These are phyloP conservation scores for Endoconidiophora laricicola DNA, from an alignment of 2,329 filamentous ascomycete genomes.

Conservation along the genomic window DNA sequence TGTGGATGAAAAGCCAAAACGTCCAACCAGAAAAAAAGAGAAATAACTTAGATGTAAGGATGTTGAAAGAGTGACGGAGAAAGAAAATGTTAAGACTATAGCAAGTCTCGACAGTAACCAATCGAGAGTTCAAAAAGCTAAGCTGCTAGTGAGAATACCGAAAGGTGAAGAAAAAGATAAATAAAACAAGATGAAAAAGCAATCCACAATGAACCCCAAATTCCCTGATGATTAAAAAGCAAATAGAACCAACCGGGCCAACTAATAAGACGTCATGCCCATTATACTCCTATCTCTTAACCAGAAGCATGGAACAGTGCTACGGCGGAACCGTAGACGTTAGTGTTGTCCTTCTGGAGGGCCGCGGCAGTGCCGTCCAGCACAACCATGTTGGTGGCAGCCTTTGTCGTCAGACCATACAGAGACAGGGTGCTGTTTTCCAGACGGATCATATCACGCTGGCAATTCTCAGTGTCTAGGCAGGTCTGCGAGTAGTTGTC, in stretches of 20 bases:
- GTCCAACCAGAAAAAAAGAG: too few species aligned
- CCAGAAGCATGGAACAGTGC: conserved; percentile 27
- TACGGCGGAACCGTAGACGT: conserved; percentile 47
- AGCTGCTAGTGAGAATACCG: too few species aligned
- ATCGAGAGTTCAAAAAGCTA: background rate
- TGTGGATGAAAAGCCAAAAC: too few species aligned
- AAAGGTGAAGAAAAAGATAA: conserved; percentile 10
- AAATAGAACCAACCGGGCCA: too few species aligned
- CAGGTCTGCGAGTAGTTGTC: conserved; percentile 65
- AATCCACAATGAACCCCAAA: background rate
- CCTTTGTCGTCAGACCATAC: conserved; percentile 59
- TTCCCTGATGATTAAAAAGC: background rate
- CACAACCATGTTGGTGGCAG: conserved; percentile 55
- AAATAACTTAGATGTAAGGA: too few species aligned
- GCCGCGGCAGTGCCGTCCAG: conserved; percentile 37
- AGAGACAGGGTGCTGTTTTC: conserved; percentile 47
- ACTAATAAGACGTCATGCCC: background rate
- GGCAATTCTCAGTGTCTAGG: conserved; percentile 50
- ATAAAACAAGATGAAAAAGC: conserved; percentile 2
- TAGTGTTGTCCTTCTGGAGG: conserved; percentile 44
- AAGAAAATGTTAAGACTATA: background rate
- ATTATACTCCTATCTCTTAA: background rate
- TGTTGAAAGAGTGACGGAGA: background rate
- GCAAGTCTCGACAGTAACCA: background rate
- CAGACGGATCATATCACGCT: conserved; percentile 60